Base-by-base conservation (phyloP, 768 basidiomycete species). In the Suillus fuscotomentosus region DNA sequence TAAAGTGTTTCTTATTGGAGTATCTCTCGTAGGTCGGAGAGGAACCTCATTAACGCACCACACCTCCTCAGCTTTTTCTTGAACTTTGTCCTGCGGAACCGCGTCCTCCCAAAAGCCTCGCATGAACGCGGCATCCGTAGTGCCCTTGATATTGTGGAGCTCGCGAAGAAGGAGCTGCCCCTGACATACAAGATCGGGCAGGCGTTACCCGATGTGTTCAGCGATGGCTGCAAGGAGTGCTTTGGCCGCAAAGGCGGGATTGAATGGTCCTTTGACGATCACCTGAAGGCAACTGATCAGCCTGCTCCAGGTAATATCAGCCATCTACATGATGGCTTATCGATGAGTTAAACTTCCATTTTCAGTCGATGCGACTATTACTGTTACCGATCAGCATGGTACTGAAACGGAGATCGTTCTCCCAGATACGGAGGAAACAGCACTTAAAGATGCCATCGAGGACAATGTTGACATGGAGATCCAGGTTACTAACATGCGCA, bases 51-150 rank as follows among this genome's bases (percentile, higher is more conserved):
- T 13, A 77, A 80, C 63, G 76, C 81, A 2, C 89, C 90, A 3
- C 82, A 80, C 34, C 76, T 91, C 3, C 53, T 90, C 6, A 74
- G 68, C 1, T 89, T 90, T 70, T 92, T 89, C 73, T 62, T 91
- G 39, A 72, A 81, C 15, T 91, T 85, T 70, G 69, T 91, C n/a
- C 38, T 89, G 17, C 82, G 86, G 24, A 86, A 82, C 67, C 72
- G 78, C 38, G 81, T 84, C 20, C 77, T 91, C 51, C 80, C 80
- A 0, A 88, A 89, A 66, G 63, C 75, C 0, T 65, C 68, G 5
- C 78, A 79, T 66, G 83, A 85, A 63, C 79, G 79, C 1, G 78
- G 75, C 8, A 75, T 89, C 51, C 79, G 78, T 50, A 77, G 76
- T 24, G 83, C 86, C 0, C 65, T 88, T 34, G 77, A 76, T 1